phyloP scores from a whole-genome alignment of 192 early-diverging fungal species.

The Coemansia erecta region DNA sequence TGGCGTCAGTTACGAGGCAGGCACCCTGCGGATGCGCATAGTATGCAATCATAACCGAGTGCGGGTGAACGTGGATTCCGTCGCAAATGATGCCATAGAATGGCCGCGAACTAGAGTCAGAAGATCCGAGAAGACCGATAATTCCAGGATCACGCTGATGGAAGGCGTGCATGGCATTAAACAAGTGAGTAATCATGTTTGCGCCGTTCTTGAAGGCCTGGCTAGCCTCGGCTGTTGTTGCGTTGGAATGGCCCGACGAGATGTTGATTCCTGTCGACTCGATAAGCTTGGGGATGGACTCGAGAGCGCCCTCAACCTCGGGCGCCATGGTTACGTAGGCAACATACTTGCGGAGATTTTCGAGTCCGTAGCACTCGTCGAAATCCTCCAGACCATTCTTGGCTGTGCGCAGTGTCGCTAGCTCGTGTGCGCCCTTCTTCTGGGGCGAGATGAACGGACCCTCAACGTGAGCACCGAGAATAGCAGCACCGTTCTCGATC shows the following conservation, averaged over 20 bases:
- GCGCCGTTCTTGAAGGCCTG: slow-evolving; percentile 62
- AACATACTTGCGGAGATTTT: slow-evolving; percentile 55
- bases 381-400: slow-evolving; percentile 65
- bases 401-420: slow-evolving; percentile 57
- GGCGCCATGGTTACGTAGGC: slow-evolving; percentile 78
- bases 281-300: slow-evolving; percentile 64
- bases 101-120: slow-evolving; percentile 53
- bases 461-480: slow-evolving; percentile 70
- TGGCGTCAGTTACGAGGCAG: slow-evolving; percentile 79
- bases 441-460: slow-evolving; percentile 69
- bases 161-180: slow-evolving; percentile 85
- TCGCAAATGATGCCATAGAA: slow-evolving; percentile 85
- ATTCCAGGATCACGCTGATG: slow-evolving; percentile 86
- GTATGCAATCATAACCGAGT: slow-evolving; percentile 79
- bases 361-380: slow-evolving; percentile 69
- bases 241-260: slow-evolving; percentile 66
- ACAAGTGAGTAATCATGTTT: slow-evolving; percentile 76
- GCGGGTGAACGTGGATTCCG: slow-evolving; percentile 79
- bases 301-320: slow-evolving; percentile 70
- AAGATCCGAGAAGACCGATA: slow-evolving; percentile 68
- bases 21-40: slow-evolving; percentile 74
- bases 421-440: slow-evolving; percentile 76
- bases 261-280: slow-evolving; percentile 63
- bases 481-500: slow-evolving; percentile 61
- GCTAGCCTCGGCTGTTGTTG: slow-evolving; percentile 62